Percentiles rank a stretch among this genome's conserved stretches.
phyloP scores from a whole-genome alignment of 2,329 filamentous ascomycete species.

The Cercospora brassicicola region DNA sequence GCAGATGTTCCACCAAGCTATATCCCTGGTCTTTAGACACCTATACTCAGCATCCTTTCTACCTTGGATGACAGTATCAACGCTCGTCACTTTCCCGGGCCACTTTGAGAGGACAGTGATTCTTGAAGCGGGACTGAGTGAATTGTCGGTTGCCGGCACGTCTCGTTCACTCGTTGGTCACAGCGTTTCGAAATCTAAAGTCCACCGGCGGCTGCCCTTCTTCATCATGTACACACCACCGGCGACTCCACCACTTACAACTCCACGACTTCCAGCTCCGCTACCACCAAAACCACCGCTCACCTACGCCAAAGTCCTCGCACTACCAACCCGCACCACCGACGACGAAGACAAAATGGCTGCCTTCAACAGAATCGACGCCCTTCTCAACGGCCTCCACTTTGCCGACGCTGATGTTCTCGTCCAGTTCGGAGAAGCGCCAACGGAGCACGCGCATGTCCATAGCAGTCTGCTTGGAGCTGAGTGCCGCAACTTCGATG shows the following conservation, averaged over 20 bases:
- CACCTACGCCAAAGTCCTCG: not conserved
- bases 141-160: not conserved
- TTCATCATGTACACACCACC: not conserved
- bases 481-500: not conserved
- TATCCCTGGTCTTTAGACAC: not conserved
- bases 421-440: not conserved
- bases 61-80: not conserved
- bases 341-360: not conserved
- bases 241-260: not conserved
- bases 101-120: not conserved
- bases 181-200: not conserved
- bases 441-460: not conserved
- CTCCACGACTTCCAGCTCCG: not conserved
- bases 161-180: not conserved
- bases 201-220: not conserved
- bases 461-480: not conserved
- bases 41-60: not conserved
- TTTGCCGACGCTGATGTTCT: not conserved
- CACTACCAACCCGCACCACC: not conserved
- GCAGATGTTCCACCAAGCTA: not conserved
- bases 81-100: not conserved
- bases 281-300: too few species aligned
- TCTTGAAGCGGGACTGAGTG: not conserved
- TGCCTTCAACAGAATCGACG: not conserved
- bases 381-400: not conserved